Base-by-base conservation (phyloP, 306 rosid species). In the Amphicarpaea edgeworthii region DNA sequence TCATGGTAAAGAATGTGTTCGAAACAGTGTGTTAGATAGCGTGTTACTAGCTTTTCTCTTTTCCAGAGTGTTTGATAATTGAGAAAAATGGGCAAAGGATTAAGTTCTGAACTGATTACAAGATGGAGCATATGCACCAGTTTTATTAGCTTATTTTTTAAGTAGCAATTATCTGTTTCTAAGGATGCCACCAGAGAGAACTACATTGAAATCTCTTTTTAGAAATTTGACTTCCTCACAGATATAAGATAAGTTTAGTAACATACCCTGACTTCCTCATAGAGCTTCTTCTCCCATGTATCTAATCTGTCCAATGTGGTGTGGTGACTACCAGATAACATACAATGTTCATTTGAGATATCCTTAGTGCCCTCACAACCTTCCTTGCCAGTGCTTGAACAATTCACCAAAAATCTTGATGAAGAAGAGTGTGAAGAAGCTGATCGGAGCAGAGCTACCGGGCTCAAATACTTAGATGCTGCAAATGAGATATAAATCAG, bases 261-360 rank as follows among this genome's bases (percentile, higher is more conserved):
- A 21, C 24, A 67, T 86, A 93, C 96, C 96, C 74, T 86, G 65
- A 93, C 97, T 85, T 93, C 94, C 54, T 93, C 88, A 4, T 86
- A 93, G 38, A 93, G 92, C 77, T 93, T 93, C 87, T 93, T 93
- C 83, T 88, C 97, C 96, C 96, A 93, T 5, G 90, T 87, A 69
- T 87, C 86, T 72, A 93, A 79, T 68, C 87, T 87, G 79, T 93
- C 93, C 84, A 93, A 70, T 11, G 96, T 93, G n/a, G 91, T 79
- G 23, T 88, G 97, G 84, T 93, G 97, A 80, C 92, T 83, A 16
- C 90, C 80, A 0, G 66, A 88, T 68, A 84, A 67, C 80, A 77
- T 83, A 84, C 83, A 84, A 43, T 83, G 41, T 43, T 84, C 96
- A 42, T 85, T 90, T 1, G 90, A 57, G 68, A 87, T 30, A 63